Evolutionary conservation across 2,329 filamentous ascomycete species (phyloP).

Genomic region (Sclerotiophoma versabilis): DNA sequence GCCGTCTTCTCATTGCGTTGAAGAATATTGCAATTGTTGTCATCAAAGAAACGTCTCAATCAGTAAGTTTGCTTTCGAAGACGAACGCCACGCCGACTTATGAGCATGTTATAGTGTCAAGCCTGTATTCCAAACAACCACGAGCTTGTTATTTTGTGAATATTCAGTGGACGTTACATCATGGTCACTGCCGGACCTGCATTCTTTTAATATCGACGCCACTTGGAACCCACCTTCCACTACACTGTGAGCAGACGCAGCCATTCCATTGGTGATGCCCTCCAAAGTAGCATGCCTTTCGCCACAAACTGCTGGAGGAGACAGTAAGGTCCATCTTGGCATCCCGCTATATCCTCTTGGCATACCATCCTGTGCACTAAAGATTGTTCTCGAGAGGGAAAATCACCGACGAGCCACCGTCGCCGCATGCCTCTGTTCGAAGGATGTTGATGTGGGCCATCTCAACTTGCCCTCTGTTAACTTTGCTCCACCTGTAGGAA

Average conservation of each 20-base stretch:
- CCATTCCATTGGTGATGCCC: not conserved
- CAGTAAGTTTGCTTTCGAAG: too few species aligned
- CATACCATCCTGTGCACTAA: not conserved
- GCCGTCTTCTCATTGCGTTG: too few species aligned
- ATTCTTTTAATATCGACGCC: not conserved
- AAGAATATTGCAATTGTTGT: too few species aligned
- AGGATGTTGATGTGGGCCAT: not conserved
- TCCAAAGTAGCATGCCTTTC: not conserved
- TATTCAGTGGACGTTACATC: not conserved
- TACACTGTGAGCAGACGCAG: not conserved
- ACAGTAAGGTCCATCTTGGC: not conserved
- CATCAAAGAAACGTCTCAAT: too few species aligned
- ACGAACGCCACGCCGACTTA: too few species aligned
- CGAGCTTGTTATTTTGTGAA: too few species aligned
- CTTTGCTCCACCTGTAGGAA: slow-evolving; percentile 1
- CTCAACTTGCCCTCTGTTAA: not conserved
- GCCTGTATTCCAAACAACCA: not conserved
- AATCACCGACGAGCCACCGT: slow-evolving; percentile 7
- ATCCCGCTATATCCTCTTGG: not conserved
- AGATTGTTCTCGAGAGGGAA: not conserved
- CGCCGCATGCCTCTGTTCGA: slow-evolving; percentile 4
- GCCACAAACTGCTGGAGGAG: not conserved
- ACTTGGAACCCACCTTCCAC: not conserved
- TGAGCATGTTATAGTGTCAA: too few species aligned
- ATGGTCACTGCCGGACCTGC: not conserved